Percentiles rank a stretch among this genome's conserved stretches.
Evolutionary conservation across 2,329 filamentous ascomycete genomes (phyloP).

Genomic region (Pleurostoma richardsiae): DNA sequence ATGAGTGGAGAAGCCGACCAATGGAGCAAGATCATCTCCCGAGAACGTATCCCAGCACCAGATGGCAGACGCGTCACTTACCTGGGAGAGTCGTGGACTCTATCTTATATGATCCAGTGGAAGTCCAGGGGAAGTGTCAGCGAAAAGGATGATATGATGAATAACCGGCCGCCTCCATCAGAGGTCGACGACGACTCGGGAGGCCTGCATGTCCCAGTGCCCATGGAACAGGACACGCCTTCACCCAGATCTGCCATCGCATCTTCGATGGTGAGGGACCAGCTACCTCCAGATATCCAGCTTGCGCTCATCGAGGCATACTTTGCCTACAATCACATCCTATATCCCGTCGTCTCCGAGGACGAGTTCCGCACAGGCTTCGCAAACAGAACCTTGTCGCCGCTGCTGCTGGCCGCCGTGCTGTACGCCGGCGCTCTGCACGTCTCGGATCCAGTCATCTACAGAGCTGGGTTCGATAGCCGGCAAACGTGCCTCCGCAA

Average conservation of each 20-base stretch:
- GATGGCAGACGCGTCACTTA: slow-evolving; percentile 2
- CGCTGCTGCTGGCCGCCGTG: neutral
- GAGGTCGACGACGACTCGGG: neutral
- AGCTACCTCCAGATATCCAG: neutral
- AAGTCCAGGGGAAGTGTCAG: neutral
- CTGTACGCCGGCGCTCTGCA: slow-evolving; percentile 2
- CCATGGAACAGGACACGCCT: slow-evolving; percentile 1
- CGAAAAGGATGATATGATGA: neutral
- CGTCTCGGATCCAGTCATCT: slow-evolving; percentile 1
- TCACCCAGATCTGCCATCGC: neutral
- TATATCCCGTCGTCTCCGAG: slow-evolving; percentile 2
- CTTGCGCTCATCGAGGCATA: slow-evolving; percentile 1
- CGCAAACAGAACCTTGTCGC: neutral
- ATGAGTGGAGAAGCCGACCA: neutral
- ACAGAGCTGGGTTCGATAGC: slow-evolving; percentile 2
- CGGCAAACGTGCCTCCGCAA: slow-evolving; percentile 1
- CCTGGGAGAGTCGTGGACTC: slow-evolving; percentile 2
- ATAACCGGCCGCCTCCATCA: neutral
- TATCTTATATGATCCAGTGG: slow-evolving; percentile 3
- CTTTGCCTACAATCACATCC: slow-evolving; percentile 1
- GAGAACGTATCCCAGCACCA: neutral
- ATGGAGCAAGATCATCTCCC: slow-evolving; percentile 3
- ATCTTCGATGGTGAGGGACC: neutral
- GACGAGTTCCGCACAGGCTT: neutral
- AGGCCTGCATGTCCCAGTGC: neutral